Conservation (phyloP, 306 rosid genomes). For the Vachellia pachyceras region DNA sequence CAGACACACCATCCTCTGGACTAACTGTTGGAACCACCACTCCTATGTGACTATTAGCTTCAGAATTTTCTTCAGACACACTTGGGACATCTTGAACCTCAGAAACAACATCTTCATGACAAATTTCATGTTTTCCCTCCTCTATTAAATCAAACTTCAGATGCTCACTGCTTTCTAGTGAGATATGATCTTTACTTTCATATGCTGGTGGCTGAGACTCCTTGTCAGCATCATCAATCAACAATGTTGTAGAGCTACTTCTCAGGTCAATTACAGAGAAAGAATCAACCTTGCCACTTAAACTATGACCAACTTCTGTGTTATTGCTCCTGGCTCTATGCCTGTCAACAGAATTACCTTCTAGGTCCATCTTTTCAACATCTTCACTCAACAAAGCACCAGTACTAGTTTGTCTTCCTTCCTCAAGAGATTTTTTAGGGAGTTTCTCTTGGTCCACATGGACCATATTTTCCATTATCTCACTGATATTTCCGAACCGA, state of each 20-base stretch:
- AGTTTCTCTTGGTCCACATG: slow-evolving; percentile 38
- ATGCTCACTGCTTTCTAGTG: slow-evolving; percentile 9
- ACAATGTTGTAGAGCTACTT: slow-evolving; percentile 5
- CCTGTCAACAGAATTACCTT: background rate
- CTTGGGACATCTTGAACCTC: slow-evolving; percentile 28
- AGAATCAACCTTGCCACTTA: slow-evolving; percentile 37
- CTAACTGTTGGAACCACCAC: slow-evolving; percentile 26
- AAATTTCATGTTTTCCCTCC: slow-evolving; percentile 27
- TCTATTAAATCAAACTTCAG: slow-evolving; percentile 39
- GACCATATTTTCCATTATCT: slow-evolving; percentile 39
- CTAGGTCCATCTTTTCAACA: slow-evolving; percentile 33
- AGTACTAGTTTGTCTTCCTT: slow-evolving; percentile 33
- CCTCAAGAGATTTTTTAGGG: slow-evolving; percentile 32
- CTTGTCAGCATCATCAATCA: slow-evolving; percentile 44
- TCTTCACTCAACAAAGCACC: slow-evolving; percentile 34
- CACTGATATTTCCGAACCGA: slow-evolving; percentile 53
- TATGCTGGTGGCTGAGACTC: slow-evolving; percentile 8
- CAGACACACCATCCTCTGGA: slow-evolving; percentile 6
- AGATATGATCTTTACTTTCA: slow-evolving; percentile 39
- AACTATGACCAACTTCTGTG: slow-evolving; percentile 35
- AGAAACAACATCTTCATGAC: slow-evolving; percentile 30
- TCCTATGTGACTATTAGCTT: slow-evolving; percentile 29
- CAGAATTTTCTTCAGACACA: slow-evolving; percentile 32
- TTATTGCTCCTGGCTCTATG: background rate
- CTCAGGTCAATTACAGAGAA: slow-evolving; percentile 3